Evolutionary conservation across 2,329 filamentous ascomycete genomes (phyloP).

Genomic region (Apiospora pterosperma): DNA sequence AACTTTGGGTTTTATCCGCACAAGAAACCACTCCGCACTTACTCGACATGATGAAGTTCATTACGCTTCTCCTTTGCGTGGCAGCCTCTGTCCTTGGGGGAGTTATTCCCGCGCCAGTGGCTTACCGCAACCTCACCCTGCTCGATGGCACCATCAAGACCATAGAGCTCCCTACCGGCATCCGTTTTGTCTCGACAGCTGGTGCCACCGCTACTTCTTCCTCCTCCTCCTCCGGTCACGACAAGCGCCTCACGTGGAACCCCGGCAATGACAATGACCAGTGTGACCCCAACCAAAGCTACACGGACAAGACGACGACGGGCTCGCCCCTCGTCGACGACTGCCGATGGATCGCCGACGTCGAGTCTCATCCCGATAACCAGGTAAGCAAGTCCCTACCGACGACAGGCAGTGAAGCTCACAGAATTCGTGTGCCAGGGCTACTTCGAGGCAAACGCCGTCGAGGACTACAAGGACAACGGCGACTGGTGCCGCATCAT

Average conservation of each 20-base stretch:
- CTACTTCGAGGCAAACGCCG: neutral
- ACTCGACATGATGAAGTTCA: neutral
- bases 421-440: neutral
- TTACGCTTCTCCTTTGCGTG: neutral
- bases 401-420: neutral
- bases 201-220: neutral
- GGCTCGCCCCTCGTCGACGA: neutral
- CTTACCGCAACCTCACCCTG: neutral
- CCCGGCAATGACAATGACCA: neutral
- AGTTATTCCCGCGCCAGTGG: neutral
- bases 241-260: slow-evolving; percentile 2
- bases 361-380: neutral
- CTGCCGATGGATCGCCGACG: neutral
- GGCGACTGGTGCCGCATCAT: slow-evolving; percentile 5
- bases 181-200: neutral
- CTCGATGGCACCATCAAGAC: neutral
- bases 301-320: neutral
- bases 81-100: neutral
- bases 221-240: neutral
- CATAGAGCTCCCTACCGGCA: neutral
- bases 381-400: neutral
- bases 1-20: neutral
- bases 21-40: neutral
- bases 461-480: neutral
- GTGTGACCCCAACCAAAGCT: neutral